These are phyloP conservation scores for Eucalyptus marginata DNA, from an alignment of 345 rosid genomes.

Conservation along the genomic window DNA sequence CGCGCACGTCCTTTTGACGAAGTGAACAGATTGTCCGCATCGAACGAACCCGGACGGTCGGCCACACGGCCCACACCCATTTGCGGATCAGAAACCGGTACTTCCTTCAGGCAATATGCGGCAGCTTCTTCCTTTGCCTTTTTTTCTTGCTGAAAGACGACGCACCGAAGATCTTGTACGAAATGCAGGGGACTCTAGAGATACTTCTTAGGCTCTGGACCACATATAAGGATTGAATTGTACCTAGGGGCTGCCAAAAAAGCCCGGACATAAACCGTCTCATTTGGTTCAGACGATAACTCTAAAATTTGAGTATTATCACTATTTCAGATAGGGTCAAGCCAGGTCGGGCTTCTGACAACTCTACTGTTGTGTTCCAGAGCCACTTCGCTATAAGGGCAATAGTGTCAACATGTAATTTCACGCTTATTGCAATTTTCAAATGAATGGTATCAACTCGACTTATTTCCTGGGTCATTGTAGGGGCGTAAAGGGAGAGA, in stretches of 20 bases:
- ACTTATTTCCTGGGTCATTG: not conserved
- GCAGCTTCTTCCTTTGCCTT: no score
- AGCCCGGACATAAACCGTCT: no score
- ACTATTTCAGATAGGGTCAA: no score
- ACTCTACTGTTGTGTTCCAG: not conserved
- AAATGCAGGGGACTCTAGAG: not conserved
- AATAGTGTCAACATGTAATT: not conserved
- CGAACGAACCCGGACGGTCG: not conserved
- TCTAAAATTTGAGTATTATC: no score
- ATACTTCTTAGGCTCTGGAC: not conserved
- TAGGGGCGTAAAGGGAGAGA: not conserved
- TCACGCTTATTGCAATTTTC: not conserved
- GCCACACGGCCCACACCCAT: not conserved
- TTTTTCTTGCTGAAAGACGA: no score
- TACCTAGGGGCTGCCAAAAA: no score
- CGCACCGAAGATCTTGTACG: no score
- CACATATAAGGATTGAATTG: not conserved
- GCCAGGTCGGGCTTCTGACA: no score
- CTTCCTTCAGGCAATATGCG: not conserved
- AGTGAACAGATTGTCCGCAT: not conserved
- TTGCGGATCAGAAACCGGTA: not conserved
- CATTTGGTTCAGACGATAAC: no score
- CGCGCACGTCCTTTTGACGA: not conserved
- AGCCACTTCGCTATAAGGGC: not conserved
- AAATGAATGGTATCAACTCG: fast-evolving